Evolutionary conservation across 192 early-diverging fungal species (phyloP), one percentile per base, ranked within the genome.

Genomic region (Linnemannia schmuckeri): DNA sequence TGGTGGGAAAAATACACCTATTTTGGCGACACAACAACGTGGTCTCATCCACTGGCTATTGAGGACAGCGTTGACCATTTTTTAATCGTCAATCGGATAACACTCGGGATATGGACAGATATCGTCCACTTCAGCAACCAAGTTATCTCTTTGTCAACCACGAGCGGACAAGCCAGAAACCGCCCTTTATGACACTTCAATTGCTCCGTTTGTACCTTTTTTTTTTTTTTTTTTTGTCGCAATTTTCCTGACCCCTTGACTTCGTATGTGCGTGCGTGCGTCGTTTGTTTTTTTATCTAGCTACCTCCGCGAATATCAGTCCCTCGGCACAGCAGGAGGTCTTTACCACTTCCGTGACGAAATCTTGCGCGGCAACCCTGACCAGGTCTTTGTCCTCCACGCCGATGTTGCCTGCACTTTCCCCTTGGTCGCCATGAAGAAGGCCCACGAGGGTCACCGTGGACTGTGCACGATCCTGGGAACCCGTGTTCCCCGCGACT

Each of bases 341-440:
- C 89, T 99, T 79, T 98, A 97, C 92, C 98, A 99, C 89, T 99
- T 99, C 94, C 96, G 98, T 82, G 98, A 99, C 88, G 96, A 98
- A 90, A 98, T 99, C 82, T 80, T 97, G 81, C 93, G 96, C 54
- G 97, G 97, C 54, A 92, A 94, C 80, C 97, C 97, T 22, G 94
- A 97, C 72, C 94, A 96, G 82, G 93, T 99, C 80, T 99, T 99
- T 89, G 97, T 99, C 81, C 90, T 99, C 82, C 97, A 99, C 89
- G 97, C 97, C 38, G 98, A 99, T 88, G 97, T 99, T 81, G 97
- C 97, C 66, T 97, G 95, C 76, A 96, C 95, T 35, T 98, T 98
- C 93, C 98, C 98, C 37, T 92, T 99, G 78, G 90, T 90, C 78
- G 95, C 94, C 54, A 96, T 99, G 93, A 92, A 96, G 75, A 89